Percentiles rank a stretch among this genome's conserved stretches.
phyloP scores from a whole-genome alignment of 306 rosid species.

The Vicia villosa region DNA sequence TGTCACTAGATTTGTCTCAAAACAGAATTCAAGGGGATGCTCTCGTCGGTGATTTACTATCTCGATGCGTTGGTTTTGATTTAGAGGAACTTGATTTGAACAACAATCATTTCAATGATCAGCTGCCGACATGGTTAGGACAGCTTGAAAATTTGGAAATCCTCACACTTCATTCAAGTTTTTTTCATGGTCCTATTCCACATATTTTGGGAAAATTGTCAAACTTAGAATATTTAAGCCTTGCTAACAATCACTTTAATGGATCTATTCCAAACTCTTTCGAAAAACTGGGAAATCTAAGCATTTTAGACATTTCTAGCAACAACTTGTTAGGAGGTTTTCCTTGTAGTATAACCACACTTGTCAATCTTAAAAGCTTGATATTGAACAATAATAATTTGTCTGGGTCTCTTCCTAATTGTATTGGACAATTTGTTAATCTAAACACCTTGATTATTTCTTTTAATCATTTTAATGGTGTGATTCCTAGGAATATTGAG shows the following conservation, averaged over 20 bases:
- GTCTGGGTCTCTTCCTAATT: conserved; percentile 15
- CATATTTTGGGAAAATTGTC: conserved; percentile 11
- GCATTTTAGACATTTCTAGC: neutral
- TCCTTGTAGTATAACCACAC: conserved; percentile 27
- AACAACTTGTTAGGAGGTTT: conserved; percentile 15
- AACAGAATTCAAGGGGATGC: neutral
- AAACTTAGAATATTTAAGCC: neutral
- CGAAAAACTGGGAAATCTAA: neutral
- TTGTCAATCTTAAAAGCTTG: neutral
- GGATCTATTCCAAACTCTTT: conserved; percentile 5
- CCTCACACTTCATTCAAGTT: neutral
- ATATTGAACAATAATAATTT: conserved; percentile 16
- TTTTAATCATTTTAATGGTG: conserved; percentile 32
- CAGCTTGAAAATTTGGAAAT: neutral
- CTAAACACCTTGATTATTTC: conserved; percentile 6
- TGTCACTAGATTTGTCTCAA: neutral
- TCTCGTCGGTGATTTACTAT: neutral
- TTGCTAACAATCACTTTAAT: conserved; percentile 1
- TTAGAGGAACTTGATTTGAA: neutral
- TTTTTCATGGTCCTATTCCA: neutral
- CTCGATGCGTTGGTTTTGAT: neutral
- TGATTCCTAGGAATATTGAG: conserved; percentile 30
- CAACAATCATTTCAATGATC: neutral
- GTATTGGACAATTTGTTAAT: conserved; percentile 23
- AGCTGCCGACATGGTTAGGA: neutral